A percentile compares a stretch with the other conserved stretches of the same genome.
Evolutionary conservation across 2,329 filamentous ascomycete species (phyloP).

Genomic region (Penicillium sp.): DNA sequence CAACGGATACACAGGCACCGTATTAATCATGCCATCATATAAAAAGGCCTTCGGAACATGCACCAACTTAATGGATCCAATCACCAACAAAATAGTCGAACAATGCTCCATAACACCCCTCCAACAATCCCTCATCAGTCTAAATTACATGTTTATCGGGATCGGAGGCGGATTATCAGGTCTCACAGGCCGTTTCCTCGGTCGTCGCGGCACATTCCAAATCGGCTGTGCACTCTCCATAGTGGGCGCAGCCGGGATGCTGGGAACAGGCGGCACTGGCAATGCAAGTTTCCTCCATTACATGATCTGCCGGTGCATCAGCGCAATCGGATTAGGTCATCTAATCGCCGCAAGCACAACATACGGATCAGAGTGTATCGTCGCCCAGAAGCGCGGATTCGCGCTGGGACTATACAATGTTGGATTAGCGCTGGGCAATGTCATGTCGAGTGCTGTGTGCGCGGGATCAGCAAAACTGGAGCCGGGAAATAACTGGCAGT

Average conservation of each 20-base stretch:
- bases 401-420: conserved; percentile 26
- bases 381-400: conserved; percentile 23
- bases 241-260: conserved; percentile 27
- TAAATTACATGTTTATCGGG: conserved; percentile 28
- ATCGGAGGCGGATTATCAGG: conserved; percentile 24
- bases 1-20: conserved; percentile 23
- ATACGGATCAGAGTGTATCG: conserved; percentile 27
- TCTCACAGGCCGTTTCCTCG: conserved; percentile 17
- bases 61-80: conserved; percentile 13
- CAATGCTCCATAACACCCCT: conserved; percentile 24
- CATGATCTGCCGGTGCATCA: conserved; percentile 28
- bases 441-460: conserved; percentile 28
- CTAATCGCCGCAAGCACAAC: conserved; percentile 17
- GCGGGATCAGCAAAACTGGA: conserved; percentile 25
- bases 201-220: conserved; percentile 25
- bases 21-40: conserved; percentile 28
- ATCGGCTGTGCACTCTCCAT: conserved; percentile 23
- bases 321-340: conserved; percentile 25
- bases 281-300: conserved; percentile 23
- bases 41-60: conserved; percentile 24
- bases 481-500: conserved; percentile 27
- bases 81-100: conserved; percentile 6
- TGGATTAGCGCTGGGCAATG: conserved; percentile 27
- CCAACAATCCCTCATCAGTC: conserved; percentile 29
- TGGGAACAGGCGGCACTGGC: conserved; percentile 20